Evolutionary conservation across 805 yeast genomes (phyloP).

Genomic region (Cephaloascus fragrans): DNA sequence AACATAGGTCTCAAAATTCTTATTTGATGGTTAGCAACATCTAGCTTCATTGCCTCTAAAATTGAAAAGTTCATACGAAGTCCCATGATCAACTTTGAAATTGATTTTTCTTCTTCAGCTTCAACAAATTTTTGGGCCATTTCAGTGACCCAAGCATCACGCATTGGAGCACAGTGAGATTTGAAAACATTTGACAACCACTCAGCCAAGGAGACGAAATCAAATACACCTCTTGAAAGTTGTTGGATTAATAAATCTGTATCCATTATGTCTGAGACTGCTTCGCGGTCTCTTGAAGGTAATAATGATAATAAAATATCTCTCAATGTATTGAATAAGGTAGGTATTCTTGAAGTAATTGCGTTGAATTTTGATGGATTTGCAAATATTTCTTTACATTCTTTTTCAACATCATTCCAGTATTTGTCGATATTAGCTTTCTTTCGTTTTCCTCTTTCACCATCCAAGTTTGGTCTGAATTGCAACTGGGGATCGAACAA

Average conservation of each 20-base stretch:
- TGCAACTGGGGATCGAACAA: conserved; percentile 87
- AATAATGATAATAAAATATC: conserved; percentile 67
- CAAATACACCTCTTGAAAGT: conserved; percentile 57
- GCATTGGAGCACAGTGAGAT: conserved; percentile 92
- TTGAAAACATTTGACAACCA: conserved; percentile 77
- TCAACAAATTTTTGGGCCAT: conserved; percentile 54
- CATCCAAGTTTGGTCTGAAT: conserved; percentile 84
- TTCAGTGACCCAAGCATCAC: conserved; percentile 82
- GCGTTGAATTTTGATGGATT: conserved; percentile 11
- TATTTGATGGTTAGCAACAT: conserved; percentile 91
- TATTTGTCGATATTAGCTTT: conserved; percentile 67
- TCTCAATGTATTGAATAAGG: conserved; percentile 66
- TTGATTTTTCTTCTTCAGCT: conserved; percentile 32
- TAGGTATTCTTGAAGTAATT: conserved; percentile 43
- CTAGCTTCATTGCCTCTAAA: conserved; percentile 89
- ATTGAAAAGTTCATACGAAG: conserved; percentile 70
- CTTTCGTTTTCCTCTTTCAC: conserved; percentile 81
- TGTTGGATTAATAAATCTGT: conserved; percentile 71
- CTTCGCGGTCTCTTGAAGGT: conserved; percentile 64
- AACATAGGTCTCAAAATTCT: conserved; percentile 75
- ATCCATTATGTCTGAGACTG: conserved; percentile 67
- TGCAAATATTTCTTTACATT: conserved; percentile 38
- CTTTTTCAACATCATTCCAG: conserved; percentile 70
- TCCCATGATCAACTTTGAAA: conserved; percentile 57
- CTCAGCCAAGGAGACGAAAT: conserved; percentile 56